Conservation (phyloP, 2,329 filamentous ascomycete genomes). For the Penicillium sp. region DNA sequence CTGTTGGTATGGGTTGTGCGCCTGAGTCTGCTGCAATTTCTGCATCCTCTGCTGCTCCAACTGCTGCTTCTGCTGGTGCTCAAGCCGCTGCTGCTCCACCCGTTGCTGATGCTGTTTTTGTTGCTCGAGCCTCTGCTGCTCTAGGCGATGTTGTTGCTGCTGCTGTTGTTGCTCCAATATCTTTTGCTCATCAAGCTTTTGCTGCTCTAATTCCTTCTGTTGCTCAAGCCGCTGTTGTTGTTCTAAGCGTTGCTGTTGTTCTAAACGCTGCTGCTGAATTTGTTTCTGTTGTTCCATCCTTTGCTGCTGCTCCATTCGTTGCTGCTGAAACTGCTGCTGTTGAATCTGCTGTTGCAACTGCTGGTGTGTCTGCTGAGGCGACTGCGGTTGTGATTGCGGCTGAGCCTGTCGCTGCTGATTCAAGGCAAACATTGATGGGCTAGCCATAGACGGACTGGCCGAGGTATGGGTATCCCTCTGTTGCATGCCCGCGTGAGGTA, state of each 20-base stretch:
- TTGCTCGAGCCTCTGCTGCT: constrained; percentile 15
- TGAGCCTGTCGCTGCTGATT: constrained; percentile 18
- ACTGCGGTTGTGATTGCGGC: constrained; percentile 21
- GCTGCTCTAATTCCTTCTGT: constrained; percentile 14
- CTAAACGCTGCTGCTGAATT: constrained; percentile 11
- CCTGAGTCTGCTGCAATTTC: constrained; percentile 19
- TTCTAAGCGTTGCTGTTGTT: constrained; percentile 9
- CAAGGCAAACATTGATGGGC: constrained; percentile 18
- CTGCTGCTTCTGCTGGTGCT: constrained; percentile 12
- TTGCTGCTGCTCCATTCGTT: constrained; percentile 13
- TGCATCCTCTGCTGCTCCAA: constrained; percentile 14
- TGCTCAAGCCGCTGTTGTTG: constrained; percentile 10
- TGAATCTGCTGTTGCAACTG: constrained; percentile 19
- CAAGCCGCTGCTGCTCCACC: constrained; percentile 7
- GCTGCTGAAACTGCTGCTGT: constrained; percentile 19
- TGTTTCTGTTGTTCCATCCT: constrained; percentile 10
- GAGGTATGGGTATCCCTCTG: constrained; percentile 17
- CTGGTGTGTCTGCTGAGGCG: constrained; percentile 22
- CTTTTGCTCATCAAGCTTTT: constrained; percentile 8
- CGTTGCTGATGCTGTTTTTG: constrained; percentile 14
- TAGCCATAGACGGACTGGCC: constrained; percentile 19
- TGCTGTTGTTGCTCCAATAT: constrained; percentile 9
- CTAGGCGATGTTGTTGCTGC: neutral
- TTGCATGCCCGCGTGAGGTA: constrained; percentile 20
- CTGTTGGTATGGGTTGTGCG: constrained; percentile 21